Evolutionary conservation across 306 rosid species (phyloP).

Genomic region (Comarum palustre): DNA sequence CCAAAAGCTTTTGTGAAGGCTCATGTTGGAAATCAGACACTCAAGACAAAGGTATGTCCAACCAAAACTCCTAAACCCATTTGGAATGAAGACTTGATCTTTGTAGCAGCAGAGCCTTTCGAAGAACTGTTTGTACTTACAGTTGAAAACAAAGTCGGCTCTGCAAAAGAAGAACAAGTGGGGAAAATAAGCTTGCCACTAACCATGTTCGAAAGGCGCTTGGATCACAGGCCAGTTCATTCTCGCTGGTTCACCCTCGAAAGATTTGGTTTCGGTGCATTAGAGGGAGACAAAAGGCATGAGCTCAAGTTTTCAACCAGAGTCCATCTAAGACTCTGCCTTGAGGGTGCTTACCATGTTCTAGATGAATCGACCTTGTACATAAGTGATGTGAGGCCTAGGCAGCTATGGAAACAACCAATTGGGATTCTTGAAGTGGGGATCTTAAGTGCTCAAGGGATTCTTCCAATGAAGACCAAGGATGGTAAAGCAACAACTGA

Average conservation of each 20-base stretch:
- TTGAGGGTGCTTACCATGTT: constrained; percentile 86
- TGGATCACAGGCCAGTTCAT: constrained; percentile 65
- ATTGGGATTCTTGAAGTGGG: constrained; percentile 86
- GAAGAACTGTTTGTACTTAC: constrained; percentile 63
- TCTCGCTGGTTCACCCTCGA: constrained; percentile 69
- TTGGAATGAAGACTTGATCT: constrained; percentile 78
- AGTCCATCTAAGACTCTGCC: constrained; percentile 59
- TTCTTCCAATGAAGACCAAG: constrained; percentile 59
- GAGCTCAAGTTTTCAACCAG: constrained; percentile 61
- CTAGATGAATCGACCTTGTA: constrained; percentile 77
- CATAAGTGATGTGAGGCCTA: constrained; percentile 70
- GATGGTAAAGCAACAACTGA: constrained; percentile 56
- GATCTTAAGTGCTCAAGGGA: constrained; percentile 78
- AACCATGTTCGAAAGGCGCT: constrained; percentile 52
- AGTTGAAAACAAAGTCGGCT: constrained; percentile 49
- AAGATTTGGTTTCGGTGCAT: constrained; percentile 60
- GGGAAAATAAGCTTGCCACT: constrained; percentile 42
- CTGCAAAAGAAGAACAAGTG: constrained; percentile 54
- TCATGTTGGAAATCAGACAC: constrained; percentile 64
- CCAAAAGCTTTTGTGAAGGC: constrained; percentile 67
- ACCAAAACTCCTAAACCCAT: constrained; percentile 49
- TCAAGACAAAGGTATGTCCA: constrained; percentile 60
- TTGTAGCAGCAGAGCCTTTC: constrained; percentile 85
- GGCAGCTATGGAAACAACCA: constrained; percentile 82
- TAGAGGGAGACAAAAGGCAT: constrained; percentile 67